Evolutionary conservation across 352 stramenopile species (phyloP).

Genomic region (Ophiocytium majus): DNA sequence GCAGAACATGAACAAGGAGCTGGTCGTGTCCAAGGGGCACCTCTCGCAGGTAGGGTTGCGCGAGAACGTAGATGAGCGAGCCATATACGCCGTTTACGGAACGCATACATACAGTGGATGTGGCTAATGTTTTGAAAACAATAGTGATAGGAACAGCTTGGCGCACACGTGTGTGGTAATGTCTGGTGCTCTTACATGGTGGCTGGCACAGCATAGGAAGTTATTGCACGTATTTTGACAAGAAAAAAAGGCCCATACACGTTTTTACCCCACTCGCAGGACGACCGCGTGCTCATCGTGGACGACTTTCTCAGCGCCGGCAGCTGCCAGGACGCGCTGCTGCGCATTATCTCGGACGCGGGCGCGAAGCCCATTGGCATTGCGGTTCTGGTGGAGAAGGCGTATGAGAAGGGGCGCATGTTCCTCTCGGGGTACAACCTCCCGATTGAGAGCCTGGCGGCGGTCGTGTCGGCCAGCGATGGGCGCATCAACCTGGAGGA

Average conservation of each 20-base stretch:
- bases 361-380: constrained; percentile 66
- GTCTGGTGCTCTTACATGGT: no score
- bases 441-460: constrained; percentile 63
- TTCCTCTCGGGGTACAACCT: constrained; percentile 66
- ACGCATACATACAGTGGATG: no score
- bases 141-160: no score
- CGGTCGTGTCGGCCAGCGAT: constrained; percentile 63
- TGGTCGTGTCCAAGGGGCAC: constrained; percentile 67
- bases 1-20: constrained; percentile 64
- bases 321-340: constrained; percentile 66
- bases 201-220: no score
- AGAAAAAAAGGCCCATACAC: no score
- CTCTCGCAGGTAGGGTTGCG: constrained; percentile 58
- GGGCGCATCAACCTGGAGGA: constrained; percentile 58
- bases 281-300: constrained; percentile 67
- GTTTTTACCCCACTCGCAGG: constrained; percentile 62
- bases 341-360: constrained; percentile 66
- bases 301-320: constrained; percentile 71
- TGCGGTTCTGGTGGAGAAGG: constrained; percentile 69
- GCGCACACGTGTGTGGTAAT: no score
- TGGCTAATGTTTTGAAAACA: no score
- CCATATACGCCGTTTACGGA: no score
- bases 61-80: no score
- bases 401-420: constrained; percentile 65
- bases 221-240: no score